Conservation (phyloP, 208 protist species). For the Herpetomonas tarakana region DNA sequence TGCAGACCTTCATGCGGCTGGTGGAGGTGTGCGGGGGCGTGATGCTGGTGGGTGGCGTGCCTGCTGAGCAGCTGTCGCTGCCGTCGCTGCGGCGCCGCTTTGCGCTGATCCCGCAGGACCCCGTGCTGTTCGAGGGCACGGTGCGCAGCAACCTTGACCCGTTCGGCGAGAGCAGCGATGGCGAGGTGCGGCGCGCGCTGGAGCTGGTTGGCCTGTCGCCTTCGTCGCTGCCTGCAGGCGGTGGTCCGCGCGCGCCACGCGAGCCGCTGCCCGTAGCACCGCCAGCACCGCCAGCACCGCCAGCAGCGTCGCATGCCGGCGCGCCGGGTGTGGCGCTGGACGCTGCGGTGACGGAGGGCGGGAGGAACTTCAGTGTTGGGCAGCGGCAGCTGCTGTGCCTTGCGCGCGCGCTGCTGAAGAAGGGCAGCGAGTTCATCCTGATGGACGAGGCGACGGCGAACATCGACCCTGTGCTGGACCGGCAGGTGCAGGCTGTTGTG, state of each 20-base stretch:
- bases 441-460: constrained; percentile 86
- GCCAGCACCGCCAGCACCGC: no score
- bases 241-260: no score
- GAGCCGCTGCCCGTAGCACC: no score
- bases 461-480: constrained; percentile 64
- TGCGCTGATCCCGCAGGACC: constrained; percentile 81
- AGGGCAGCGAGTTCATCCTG: constrained; percentile 58
- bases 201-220: constrained; percentile 33
- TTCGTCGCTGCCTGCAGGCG: no score
- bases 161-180: constrained; percentile 32
- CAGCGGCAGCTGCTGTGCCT: constrained; percentile 78
- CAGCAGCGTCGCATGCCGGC: constrained; percentile 17
- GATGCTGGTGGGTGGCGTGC: constrained; percentile 41
- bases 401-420: constrained; percentile 62
- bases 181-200: constrained; percentile 34
- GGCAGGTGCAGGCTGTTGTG: constrained; percentile 55
- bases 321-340: constrained; percentile 6
- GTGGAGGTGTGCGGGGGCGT: constrained; percentile 39
- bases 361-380: constrained; percentile 67
- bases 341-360: constrained; percentile 28
- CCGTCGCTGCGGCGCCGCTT: constrained; percentile 55
- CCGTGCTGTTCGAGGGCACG: constrained; percentile 72
- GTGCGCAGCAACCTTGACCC: constrained; percentile 77
- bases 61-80: constrained; percentile 29
- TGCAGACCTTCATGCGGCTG: constrained; percentile 65